Evolutionary conservation across 1,284 basidiomycete species (phyloP).

Genomic region (Phaffia rhodozyma): DNA sequence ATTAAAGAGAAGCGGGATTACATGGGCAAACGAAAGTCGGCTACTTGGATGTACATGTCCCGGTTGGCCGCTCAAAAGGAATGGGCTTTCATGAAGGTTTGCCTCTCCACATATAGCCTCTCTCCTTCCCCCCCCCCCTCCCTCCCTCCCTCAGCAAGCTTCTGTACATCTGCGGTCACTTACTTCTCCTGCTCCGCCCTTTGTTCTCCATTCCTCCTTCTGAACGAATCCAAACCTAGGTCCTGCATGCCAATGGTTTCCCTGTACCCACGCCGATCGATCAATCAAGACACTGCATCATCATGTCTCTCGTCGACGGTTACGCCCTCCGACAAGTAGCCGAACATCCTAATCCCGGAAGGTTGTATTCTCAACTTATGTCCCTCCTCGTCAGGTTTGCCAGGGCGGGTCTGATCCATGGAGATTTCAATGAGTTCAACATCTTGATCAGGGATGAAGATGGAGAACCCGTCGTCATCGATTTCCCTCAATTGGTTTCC

Average conservation of each 20-base stretch:
- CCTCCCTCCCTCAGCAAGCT: too few species aligned
- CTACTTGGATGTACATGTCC: conserved; percentile 99
- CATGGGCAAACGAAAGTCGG: conserved; percentile 85
- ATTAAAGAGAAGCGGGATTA: conserved; percentile 98
- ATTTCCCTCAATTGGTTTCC: conserved; percentile 99
- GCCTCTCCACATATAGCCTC: conserved; percentile 13
- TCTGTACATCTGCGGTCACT: neutral
- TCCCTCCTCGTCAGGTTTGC: conserved; percentile 92
- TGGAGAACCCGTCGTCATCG: conserved; percentile 84
- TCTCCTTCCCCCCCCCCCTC: neutral
- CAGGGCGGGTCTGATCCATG: conserved; percentile 85
- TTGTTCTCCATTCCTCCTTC: neutral
- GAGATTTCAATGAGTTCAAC: conserved; percentile 99
- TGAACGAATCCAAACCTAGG: conserved; percentile 39
- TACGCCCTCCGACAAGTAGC: conserved; percentile 91
- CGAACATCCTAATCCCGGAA: conserved; percentile 68
- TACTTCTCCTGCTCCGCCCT: neutral
- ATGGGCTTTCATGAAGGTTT: conserved; percentile 95
- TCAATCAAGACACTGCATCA: conserved; percentile 83
- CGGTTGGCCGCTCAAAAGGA: conserved; percentile 92
- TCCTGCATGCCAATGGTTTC: conserved; percentile 84
- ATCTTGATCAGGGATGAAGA: conserved; percentile 74
- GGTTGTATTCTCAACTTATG: conserved; percentile 87
- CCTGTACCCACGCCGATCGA: conserved; percentile 90
- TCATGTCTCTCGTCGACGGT: conserved; percentile 93